Evolutionary conservation across 1,284 basidiomycete genomes (phyloP).

Genomic region (Cerrena zonata): DNA sequence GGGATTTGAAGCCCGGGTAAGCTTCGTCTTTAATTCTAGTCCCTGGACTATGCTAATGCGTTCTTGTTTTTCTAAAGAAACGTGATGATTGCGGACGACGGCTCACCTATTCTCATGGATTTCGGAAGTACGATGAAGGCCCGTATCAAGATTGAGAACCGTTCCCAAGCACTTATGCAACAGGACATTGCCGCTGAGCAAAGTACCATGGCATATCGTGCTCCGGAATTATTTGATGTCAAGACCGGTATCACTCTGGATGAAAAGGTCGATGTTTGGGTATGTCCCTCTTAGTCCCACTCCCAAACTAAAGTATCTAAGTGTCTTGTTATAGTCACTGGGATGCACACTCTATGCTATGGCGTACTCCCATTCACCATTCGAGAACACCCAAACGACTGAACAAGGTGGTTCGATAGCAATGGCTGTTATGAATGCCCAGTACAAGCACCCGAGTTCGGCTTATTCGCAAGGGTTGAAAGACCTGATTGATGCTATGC

Average conservation of each 20-base stretch:
- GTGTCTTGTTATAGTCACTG: slow-evolving; percentile 57
- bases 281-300: slow-evolving; percentile 32
- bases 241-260: slow-evolving; percentile 84
- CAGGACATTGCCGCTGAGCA: slow-evolving; percentile 94
- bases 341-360: slow-evolving; percentile 89
- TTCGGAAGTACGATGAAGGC: slow-evolving; percentile 88
- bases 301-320: background rate
- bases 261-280: slow-evolving; percentile 95
- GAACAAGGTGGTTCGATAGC: slow-evolving; percentile 89
- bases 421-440: slow-evolving; percentile 89
- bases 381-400: slow-evolving; percentile 81
- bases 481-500: slow-evolving; percentile 76
- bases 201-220: slow-evolving; percentile 93
- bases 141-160: slow-evolving; percentile 69
- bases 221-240: slow-evolving; percentile 92
- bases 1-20: slow-evolving; percentile 94
- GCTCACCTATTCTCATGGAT: slow-evolving; percentile 93
- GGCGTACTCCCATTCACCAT: slow-evolving; percentile 88
- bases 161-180: slow-evolving; percentile 81
- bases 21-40: slow-evolving; percentile 21
- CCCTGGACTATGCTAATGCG: background rate
- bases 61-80: slow-evolving; percentile 57
- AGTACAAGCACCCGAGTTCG: slow-evolving; percentile 80
- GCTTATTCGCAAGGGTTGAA: slow-evolving; percentile 78
- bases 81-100: slow-evolving; percentile 92